These are phyloP conservation scores for Dryas drummondii DNA, from an alignment of 306 rosid genomes.

Conservation along the genomic window DNA sequence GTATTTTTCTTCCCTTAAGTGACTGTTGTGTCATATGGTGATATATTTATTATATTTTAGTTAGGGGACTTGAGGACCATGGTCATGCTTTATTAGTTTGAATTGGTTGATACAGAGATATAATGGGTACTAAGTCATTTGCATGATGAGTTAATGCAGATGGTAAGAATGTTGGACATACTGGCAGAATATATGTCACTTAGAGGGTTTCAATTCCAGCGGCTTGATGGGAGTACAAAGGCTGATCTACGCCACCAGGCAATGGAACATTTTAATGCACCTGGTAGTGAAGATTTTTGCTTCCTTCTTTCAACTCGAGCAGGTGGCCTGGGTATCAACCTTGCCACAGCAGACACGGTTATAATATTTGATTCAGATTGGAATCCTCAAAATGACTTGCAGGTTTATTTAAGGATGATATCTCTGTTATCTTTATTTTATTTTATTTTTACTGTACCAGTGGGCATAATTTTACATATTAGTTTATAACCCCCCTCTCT, in stretches of 20 bases:
- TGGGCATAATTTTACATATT: constrained; percentile 3
- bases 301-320: constrained; percentile 99
- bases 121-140: constrained; percentile 16
- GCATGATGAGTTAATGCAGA: constrained; percentile 53
- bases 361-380: constrained; percentile 98
- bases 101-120: constrained; percentile 8
- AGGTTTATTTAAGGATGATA: constrained; percentile 45
- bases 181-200: constrained; percentile 86
- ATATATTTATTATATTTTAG: not conserved
- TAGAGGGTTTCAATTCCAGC: constrained; percentile 94
- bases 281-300: constrained; percentile 98
- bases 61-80: not conserved
- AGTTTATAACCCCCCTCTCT: not conserved
- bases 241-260: constrained; percentile 98
- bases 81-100: not conserved
- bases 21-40: not conserved
- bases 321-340: constrained; percentile 97
- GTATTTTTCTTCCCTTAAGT: not conserved
- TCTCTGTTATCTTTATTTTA: not conserved
- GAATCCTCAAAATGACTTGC: constrained; percentile 99
- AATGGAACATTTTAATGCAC: constrained; percentile 98
- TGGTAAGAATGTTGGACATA: constrained; percentile 98
- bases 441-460: not conserved
- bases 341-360: constrained; percentile 98
- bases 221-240: constrained; percentile 99